These are phyloP conservation scores for Creolimax fragrantissima DNA, from an alignment of 78 protist species.

Conservation along the genomic window DNA sequence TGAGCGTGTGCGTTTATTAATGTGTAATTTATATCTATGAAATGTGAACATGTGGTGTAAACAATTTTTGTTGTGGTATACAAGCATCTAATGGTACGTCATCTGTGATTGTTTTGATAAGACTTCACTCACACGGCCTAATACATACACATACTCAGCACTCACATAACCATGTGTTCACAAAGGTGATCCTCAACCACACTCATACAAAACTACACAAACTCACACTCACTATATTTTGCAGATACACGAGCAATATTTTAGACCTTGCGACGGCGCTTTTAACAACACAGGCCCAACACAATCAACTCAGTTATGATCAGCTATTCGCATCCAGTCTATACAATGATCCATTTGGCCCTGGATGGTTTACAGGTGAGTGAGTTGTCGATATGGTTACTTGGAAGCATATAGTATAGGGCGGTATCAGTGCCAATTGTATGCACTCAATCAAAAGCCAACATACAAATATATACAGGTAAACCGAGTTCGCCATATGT, in stretches of 20 bases:
- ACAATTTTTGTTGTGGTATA: too few relatives aligned
- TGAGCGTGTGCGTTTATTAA: too few relatives aligned
- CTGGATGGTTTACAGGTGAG: background rate
- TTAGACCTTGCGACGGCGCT: background rate
- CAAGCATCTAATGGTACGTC: too few relatives aligned
- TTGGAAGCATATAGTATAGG: background rate
- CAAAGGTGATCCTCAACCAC: too few relatives aligned
- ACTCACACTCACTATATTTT: background rate
- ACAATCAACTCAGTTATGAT: background rate
- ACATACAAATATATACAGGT: too few relatives aligned
- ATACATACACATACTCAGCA: background rate
- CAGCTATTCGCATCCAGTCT: background rate
- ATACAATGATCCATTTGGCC: background rate
- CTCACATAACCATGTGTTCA: background rate
- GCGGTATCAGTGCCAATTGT: background rate
- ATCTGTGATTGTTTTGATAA: too few relatives aligned
- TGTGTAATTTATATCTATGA: too few relatives aligned
- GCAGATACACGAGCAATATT: background rate
- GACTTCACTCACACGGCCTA: background rate
- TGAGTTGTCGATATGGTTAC: background rate
- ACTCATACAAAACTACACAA: background rate
- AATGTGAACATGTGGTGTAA: too few relatives aligned
- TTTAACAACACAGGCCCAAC: background rate
- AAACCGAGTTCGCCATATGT: background rate
- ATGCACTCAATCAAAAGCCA: background rate